These are phyloP conservation scores for Cymbidium sinense DNA, from an alignment of 106 monocot genomes.

Conservation along the genomic window DNA sequence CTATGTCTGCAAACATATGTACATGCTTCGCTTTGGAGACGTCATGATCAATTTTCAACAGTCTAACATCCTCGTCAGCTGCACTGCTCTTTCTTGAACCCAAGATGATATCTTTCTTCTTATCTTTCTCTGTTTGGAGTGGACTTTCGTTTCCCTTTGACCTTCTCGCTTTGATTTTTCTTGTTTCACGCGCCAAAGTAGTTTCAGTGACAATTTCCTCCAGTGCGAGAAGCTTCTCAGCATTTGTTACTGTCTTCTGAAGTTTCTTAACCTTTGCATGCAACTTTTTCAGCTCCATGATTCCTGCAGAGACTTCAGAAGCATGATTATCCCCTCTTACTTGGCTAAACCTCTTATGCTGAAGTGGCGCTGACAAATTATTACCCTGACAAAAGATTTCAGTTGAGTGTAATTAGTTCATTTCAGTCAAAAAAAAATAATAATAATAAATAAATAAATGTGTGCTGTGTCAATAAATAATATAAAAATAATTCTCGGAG, in stretches of 20 bases:
- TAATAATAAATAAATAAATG: neutral
- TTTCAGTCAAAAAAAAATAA: neutral
- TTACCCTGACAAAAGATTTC: slow-evolving; percentile 13
- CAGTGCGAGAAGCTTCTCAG: slow-evolving; percentile 4
- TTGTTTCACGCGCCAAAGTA: slow-evolving; percentile 3
- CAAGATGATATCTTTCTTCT: slow-evolving; percentile 14
- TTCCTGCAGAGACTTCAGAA: slow-evolving; percentile 10
- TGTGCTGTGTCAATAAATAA: neutral
- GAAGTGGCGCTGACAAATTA: slow-evolving; percentile 4
- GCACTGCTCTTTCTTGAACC: slow-evolving; percentile 5
- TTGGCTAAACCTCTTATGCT: slow-evolving; percentile 8
- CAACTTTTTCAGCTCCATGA: slow-evolving; percentile 29
- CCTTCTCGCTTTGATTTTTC: slow-evolving; percentile 18
- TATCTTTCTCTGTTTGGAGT: slow-evolving; percentile 7
- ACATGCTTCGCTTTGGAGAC: slow-evolving; percentile 17
- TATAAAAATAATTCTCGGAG: neutral
- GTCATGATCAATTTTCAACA: slow-evolving; percentile 9
- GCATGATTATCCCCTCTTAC: slow-evolving; percentile 1
- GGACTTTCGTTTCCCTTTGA: neutral
- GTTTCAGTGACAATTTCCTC: slow-evolving; percentile 5
- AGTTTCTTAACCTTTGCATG: slow-evolving; percentile 35
- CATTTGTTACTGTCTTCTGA: slow-evolving; percentile 21
- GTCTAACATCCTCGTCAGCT: neutral
- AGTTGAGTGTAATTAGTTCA: neutral
- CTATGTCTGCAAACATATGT: slow-evolving; percentile 55